Base-by-base conservation (phyloP, 2,329 filamentous ascomycete species). In the Trichoderma simmonsii region DNA sequence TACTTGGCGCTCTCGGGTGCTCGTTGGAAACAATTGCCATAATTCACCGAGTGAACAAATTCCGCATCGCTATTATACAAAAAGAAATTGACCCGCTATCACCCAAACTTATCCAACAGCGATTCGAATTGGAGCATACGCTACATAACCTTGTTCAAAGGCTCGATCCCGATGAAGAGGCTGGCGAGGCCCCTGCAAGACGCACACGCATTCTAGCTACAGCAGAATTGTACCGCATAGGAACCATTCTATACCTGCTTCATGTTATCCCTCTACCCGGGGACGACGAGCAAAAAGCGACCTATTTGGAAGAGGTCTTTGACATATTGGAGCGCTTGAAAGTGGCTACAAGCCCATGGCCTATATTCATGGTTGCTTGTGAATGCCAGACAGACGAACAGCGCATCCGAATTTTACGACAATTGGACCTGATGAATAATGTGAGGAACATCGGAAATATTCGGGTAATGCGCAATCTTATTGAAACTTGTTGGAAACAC, bases 141-240 rank as follows among this genome's bases (percentile, higher is more conserved):
- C 56, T 75, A 21, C 57, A 66, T 39, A 71, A 66, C 18, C 61
- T 75, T n/a, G 28, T 34, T 8, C 74, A 75, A 51, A 39, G 36
- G 12, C 43, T 75, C 6, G 63, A 70, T 57, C 69, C 74, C 12
- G 65, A 61, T 14, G 73, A 66, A 30, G 71, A 71, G 54, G 62
- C 48, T n/a, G 54, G 78, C 75, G 75, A 80, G 75, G 71, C 79
- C 72, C 71, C 76, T 51, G 71, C 75, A 71, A 75, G 73, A 30
- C 76, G 78, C 54, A 73, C 80, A 32, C 77, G 80, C 83, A 74
- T 79, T 77, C 61, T 77, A 4, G 79, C 81, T 51, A 87, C 85
- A 4, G 85, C 85, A 11, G 85, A 87, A 76, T 80, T 86, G n/a
- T 87, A 87, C 73, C 83, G 85, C 6, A 80, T 87, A 24, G 85